Base-by-base conservation (phyloP, 1,284 basidiomycete species). In the Cutaneotrichosporon sp. region DNA sequence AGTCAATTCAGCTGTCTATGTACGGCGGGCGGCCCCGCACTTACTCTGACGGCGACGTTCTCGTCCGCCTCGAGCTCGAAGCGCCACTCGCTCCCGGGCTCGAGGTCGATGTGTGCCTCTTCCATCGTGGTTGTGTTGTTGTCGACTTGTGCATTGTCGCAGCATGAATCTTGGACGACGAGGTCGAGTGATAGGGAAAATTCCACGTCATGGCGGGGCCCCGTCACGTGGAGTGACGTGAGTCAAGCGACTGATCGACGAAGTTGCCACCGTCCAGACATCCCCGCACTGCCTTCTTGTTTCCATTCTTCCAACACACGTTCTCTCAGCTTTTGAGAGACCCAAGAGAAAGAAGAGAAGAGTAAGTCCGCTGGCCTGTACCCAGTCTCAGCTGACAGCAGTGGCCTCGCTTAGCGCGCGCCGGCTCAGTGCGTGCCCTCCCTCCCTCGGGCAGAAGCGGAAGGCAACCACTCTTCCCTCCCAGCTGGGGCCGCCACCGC, bases 61-160 rank as follows among this genome's bases (percentile, higher is more conserved):
- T 88, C 86, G 6, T 85, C 86, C n/a, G 87, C 85, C 76, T 99
- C 95, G 63, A 99, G 87, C 80, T 99, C 95, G 81, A 99, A 97
- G 66, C 97, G 87, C 79, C 95, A 97, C 79, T 99, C 95, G 72
- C 87, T 87, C 76, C 91, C 89, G 61, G 89, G 83, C 33, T 87
- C 85, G 65, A 95, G 84, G 36, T 74, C 77, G 31, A 76, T 67
- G 55, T 72, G 71, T 22, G 29, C 33, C 24, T 57, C 56, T 31
- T 49, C 56, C 56, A 57, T 57, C n/a, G 18, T 16, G 18, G 13
- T 11, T 1, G 7, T 9, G 4, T 14, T 46, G 24, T 50, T 50
- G 47, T 50, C n/a, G n/a, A n/a, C n/a, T n/a, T n/a, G n/a, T n/a
- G n/a, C n/a, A n/a, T n/a, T n/a, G n/a, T n/a, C n/a, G n/a, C n/a